A percentile compares a stretch with the other conserved stretches of the same genome.
These are phyloP conservation scores for Lentinula edodes DNA, from an alignment of 768 basidiomycete species.

Conservation along the genomic window DNA sequence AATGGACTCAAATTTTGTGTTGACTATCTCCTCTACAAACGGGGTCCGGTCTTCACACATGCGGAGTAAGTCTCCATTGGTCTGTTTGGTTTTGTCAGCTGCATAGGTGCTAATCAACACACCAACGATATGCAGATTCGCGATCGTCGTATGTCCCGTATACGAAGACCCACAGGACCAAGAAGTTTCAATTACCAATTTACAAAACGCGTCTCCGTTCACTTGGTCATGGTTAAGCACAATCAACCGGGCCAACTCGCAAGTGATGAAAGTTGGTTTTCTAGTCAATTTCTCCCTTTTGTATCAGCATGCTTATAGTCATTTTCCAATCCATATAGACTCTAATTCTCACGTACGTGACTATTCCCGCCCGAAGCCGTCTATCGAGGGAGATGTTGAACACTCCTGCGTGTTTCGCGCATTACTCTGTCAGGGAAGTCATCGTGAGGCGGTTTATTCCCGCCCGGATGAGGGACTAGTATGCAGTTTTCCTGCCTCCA, in stretches of 20 bases:
- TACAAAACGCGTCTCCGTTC: conserved; percentile 67
- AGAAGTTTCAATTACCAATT: conserved; percentile 52
- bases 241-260: conserved; percentile 91
- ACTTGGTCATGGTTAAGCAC: conserved; percentile 97
- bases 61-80: conserved; percentile 66
- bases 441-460: conserved; percentile 82
- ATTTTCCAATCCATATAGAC: conserved; percentile 49
- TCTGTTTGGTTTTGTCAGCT: neutral
- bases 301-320: neutral
- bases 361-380: conserved; percentile 74
- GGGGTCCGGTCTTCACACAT: conserved; percentile 92
- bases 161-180: conserved; percentile 82
- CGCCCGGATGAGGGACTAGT: conserved; percentile 83
- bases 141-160: conserved; percentile 82
- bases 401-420: conserved; percentile 68
- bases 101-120: neutral
- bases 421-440: conserved; percentile 83
- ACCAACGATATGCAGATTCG: conserved; percentile 54
- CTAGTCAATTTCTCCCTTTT: too few relatives aligned
- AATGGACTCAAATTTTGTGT: conserved; percentile 96
- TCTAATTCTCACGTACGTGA: conserved; percentile 84
- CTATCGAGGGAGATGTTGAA: conserved; percentile 45
- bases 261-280: conserved; percentile 82
- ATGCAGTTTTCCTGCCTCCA: neutral
- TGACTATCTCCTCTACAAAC: conserved; percentile 90